Evolutionary conservation across 2,329 filamentous ascomycete species (phyloP).

Genomic region (Pyricularia pennisetigena): DNA sequence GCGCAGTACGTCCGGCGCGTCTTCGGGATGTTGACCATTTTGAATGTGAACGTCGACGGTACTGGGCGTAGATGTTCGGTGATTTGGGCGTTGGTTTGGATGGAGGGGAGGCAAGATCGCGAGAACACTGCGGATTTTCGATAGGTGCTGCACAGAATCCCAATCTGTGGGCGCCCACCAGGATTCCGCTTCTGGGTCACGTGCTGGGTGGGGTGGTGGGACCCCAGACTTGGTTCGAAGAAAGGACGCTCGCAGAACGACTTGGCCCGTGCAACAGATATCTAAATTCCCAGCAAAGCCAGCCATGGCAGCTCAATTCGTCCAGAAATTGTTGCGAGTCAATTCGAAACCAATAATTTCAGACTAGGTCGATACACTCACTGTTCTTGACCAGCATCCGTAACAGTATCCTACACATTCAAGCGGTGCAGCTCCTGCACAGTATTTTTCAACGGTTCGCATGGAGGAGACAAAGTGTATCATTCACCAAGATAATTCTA

Average conservation of each 20-base stretch:
- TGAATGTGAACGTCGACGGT: conserved; percentile 11
- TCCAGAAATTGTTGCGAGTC: no score
- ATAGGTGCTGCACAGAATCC: background rate
- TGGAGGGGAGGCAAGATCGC: background rate
- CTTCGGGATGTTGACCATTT: conserved; percentile 76
- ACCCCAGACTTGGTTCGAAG: background rate
- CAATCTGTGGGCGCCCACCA: background rate
- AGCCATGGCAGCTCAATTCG: no score
- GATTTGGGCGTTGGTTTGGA: background rate
- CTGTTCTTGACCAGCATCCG: no score
- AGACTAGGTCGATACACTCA: no score
- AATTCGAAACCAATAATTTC: no score
- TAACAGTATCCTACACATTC: no score
- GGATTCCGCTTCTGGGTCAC: background rate
- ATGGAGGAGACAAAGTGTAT: background rate
- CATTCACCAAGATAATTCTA: background rate
- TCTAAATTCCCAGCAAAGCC: no score
- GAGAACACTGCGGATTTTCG: background rate
- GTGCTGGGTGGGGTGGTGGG: background rate
- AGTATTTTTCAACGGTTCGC: background rate
- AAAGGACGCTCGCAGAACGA: no score
- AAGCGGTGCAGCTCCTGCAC: background rate
- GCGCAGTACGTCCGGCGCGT: conserved; percentile 63
- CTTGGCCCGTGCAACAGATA: no score
- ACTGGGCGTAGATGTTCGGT: background rate